Conservation (phyloP, 208 protist genomes). For the Zelonia costaricensis region DNA sequence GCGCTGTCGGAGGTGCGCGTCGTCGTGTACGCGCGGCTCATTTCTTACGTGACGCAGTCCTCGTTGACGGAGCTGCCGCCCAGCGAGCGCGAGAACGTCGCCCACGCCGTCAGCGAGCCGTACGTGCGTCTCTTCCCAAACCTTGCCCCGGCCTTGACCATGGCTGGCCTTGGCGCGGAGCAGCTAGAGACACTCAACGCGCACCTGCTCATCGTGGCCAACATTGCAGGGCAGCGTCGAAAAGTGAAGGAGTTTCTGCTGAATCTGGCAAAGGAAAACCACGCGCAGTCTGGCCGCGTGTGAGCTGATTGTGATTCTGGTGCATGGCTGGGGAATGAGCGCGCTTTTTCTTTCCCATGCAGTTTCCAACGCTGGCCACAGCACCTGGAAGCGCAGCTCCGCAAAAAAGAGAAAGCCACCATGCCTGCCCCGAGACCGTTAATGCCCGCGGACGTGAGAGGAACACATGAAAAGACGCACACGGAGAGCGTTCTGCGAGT, state of each 20-base stretch:
- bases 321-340: too few species aligned
- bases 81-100: constrained; percentile 32
- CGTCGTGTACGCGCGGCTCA: constrained; percentile 38
- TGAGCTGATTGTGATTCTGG: too few species aligned
- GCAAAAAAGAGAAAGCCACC: too few species aligned
- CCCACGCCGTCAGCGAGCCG: constrained; percentile 38
- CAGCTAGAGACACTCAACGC: constrained; percentile 57
- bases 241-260: constrained; percentile 67
- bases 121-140: constrained; percentile 52
- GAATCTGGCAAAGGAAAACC: constrained; percentile 7
- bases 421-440: too few species aligned
- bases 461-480: too few species aligned
- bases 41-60: constrained; percentile 39
- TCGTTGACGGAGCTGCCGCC: constrained; percentile 30
- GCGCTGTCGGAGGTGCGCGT: constrained; percentile 33
- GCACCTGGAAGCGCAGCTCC: too few species aligned
- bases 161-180: constrained; percentile 26
- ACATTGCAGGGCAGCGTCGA: constrained; percentile 40
- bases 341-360: too few species aligned
- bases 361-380: too few species aligned
- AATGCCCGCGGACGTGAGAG: too few species aligned
- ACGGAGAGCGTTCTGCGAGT: too few species aligned
- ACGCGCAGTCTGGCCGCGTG: not conserved
- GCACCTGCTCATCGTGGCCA: constrained; percentile 42
- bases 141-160: constrained; percentile 32